Evolutionary conservation across 1,284 basidiomycete species (phyloP).

Genomic region (Trichosporon sp.): DNA sequence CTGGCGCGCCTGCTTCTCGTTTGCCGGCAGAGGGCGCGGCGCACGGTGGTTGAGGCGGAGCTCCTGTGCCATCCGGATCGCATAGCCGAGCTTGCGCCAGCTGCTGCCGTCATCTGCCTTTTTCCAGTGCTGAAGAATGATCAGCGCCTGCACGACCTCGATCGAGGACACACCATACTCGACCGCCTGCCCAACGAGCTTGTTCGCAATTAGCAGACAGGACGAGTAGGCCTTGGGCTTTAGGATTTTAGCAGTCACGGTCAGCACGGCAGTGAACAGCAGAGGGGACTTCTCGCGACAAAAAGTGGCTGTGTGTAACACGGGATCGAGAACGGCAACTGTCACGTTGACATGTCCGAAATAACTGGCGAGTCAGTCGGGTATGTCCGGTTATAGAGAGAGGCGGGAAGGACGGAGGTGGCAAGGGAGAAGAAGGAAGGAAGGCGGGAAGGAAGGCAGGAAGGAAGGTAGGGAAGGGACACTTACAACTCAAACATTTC

Average conservation of each 20-base stretch:
- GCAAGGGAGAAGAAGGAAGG: too few relatives aligned
- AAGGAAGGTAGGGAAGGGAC: too few relatives aligned
- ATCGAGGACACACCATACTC: conserved; percentile 42
- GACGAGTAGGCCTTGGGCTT: conserved; percentile 39
- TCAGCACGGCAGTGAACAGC: conserved; percentile 48
- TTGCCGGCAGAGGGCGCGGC: conserved; percentile 29
- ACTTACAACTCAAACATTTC: conserved; percentile 41
- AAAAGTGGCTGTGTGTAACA: conserved; percentile 42
- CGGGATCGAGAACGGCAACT: conserved; percentile 41
- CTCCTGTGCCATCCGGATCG: conserved; percentile 45
- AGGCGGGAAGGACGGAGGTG: not conserved
- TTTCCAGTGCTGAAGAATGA: conserved; percentile 49
- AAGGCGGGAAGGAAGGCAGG: too few relatives aligned
- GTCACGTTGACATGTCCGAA: conserved; percentile 34
- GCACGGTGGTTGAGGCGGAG: conserved; percentile 36
- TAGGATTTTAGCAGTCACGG: conserved; percentile 45
- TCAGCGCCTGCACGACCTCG: conserved; percentile 46
- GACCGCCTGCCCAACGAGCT: conserved; percentile 45
- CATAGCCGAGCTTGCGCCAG: conserved; percentile 40
- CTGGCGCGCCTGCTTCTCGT: conserved; percentile 29
- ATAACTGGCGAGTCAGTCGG: conserved; percentile 22
- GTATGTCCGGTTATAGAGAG: not conserved
- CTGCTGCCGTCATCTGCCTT: conserved; percentile 39
- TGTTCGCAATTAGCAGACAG: conserved; percentile 39
- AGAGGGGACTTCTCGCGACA: conserved; percentile 41